Base-by-base conservation (phyloP, 1,139 yeast species). In the Pichia sp. region DNA sequence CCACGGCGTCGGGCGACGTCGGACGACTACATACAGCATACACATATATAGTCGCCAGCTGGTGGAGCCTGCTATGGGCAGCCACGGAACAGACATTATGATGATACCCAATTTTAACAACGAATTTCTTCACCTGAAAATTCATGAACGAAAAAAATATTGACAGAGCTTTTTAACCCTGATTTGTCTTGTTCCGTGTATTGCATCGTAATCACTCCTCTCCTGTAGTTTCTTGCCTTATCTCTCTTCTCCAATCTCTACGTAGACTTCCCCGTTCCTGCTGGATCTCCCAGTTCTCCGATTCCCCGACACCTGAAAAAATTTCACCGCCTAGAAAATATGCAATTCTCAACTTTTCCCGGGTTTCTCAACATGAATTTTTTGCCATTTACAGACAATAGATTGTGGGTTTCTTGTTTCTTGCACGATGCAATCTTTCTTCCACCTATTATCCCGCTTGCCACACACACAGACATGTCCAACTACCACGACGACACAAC, bases 131-230 rank as follows among this genome's bases (percentile, higher is more conserved):
- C 84, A 77, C 71, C 84, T 77, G 84, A 79, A 75, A 54, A 57
- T 59, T 69, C 74, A 69, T 77, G 82, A 75, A 72, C 27, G 81
- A 45, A 76, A 59, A 66, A 52, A 74, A 69, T 62, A 69, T 69
- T 73, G 70, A 71, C 82, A 77, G 84, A 79, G 84, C 84, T 79
- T 79, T 79, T 79, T 79, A 79, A 79, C 83, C 74, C 84, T 79
- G 84, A 78, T 38, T 36, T 32, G 11, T 37, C 24, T 27, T 31
- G 7, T 15, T 4, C 5, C 7, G 35, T 22, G 17, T 21, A 10
- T 22, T n/a, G 17, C 20, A 22, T 27, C 24, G 28, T 20, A 12
- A 15, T 12, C 33, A 4, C 17, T 14, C 15, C 15, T 32, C 17
- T 14, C 17, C 3, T 33, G 33, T 22, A 22, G 19, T 34, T 22